Base-by-base conservation (phyloP, 169 alveolate species). In the Sarcocystis neurona region DNA sequence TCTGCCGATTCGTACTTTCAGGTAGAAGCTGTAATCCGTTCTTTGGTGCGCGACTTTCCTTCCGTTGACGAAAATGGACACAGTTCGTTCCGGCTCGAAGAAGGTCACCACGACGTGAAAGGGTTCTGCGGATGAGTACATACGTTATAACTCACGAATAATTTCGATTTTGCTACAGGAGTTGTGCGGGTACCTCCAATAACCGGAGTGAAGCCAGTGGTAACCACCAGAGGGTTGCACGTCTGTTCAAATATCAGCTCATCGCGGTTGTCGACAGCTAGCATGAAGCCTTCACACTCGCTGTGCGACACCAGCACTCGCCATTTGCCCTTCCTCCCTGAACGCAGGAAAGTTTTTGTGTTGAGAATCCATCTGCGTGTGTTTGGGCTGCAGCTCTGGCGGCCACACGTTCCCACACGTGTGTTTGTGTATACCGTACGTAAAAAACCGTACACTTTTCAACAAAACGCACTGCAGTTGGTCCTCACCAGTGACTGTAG, bases 251-350 rank as follows among this genome's bases (percentile, higher is more conserved):
- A 86, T 34, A 95, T 88, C 56, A 96, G 84, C 56, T 96, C 97
- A 47, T 95, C 95, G 53, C 87, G 86, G 86, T 93, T 94, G 82
- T 94, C 95, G 37, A 95, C 91, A 6, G 95, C 92, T 32, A 95
- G 88, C 43, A 94, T 88, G 50, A 95, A 90, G 12, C 97, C 97
- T 30, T 95, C 97, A 89, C 97, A 96, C 87, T 91, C 88, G 78
- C 96, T 89, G 90, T 92, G 91, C 80, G 95, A 86, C 44, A 94
- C 72, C 12, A 94, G 41, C 84, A 94, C 90, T 39, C 94, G 88
- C 94, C 94, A 89, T 43, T 63, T 87, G 6, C 90, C 88, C 18
- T 80, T 79, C 48, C 87, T 72, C 44, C 90, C 90, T 82, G 68
- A n/a, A n/a, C n/a, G n/a, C n/a, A n/a, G n/a, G n/a, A 0, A 15